Conservation (phyloP, 1,139 yeast genomes). For the Debaryomyces robertsiae region DNA sequence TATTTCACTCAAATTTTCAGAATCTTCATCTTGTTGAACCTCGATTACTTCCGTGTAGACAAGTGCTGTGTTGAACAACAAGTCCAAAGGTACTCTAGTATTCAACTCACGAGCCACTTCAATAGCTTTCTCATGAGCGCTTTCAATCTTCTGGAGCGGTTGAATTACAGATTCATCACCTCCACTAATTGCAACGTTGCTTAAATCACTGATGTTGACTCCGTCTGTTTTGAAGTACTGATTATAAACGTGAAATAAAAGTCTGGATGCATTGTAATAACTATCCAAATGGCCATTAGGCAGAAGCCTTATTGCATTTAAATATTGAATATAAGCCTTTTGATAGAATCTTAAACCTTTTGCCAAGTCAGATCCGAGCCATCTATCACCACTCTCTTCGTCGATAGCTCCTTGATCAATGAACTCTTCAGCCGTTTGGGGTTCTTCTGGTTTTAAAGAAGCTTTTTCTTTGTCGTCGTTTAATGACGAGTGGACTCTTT, state of each 20-base stretch:
- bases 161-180: constrained; percentile 40
- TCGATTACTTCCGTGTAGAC: constrained; percentile 53
- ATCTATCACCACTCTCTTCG: constrained; percentile 61
- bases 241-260: constrained; percentile 51
- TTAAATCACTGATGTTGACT: constrained; percentile 37
- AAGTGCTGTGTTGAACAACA: constrained; percentile 48
- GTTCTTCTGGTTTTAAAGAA: constrained; percentile 15
- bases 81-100: constrained; percentile 35
- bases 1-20: constrained; percentile 17
- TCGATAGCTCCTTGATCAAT: constrained; percentile 50
- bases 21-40: constrained; percentile 24
- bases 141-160: constrained; percentile 33
- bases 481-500: constrained; percentile 18
- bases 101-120: constrained; percentile 17
- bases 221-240: constrained; percentile 49
- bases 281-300: constrained; percentile 32
- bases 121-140: constrained; percentile 43
- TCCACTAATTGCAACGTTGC: constrained; percentile 40
- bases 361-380: constrained; percentile 57
- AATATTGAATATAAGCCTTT: constrained; percentile 44
- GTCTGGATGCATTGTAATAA: constrained; percentile 50
- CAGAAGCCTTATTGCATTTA: constrained; percentile 26
- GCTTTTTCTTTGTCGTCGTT: constrained; percentile 8
- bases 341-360: constrained; percentile 57
- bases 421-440: constrained; percentile 46